Evolutionary conservation across 345 rosid genomes (phyloP).

Genomic region (Populus ilicifolia): DNA sequence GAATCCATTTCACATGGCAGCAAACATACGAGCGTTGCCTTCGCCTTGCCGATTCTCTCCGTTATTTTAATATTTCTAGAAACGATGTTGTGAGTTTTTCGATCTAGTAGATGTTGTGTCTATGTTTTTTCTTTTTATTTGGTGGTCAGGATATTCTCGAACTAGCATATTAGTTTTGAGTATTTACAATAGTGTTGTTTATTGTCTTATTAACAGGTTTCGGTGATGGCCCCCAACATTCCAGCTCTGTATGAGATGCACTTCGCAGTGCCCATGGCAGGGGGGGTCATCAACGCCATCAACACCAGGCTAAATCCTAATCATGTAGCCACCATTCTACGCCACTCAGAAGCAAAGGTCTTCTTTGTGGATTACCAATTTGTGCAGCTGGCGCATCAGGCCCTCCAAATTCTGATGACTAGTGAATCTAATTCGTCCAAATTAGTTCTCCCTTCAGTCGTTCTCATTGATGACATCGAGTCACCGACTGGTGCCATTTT

Average conservation of each 20-base stretch:
- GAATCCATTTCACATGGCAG: slow-evolving; percentile 53
- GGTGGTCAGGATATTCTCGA: not conserved
- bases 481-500: slow-evolving; percentile 43
- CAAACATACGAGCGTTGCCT: slow-evolving; percentile 63
- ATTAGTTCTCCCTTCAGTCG: slow-evolving; percentile 31
- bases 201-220: slow-evolving; percentile 36
- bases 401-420: slow-evolving; percentile 35
- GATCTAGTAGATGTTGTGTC: not conserved
- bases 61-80: slow-evolving; percentile 41
- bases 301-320: slow-evolving; percentile 71
- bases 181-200: not conserved
- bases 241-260: slow-evolving; percentile 93
- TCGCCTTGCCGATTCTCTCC: slow-evolving; percentile 63
- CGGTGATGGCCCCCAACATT: slow-evolving; percentile 72
- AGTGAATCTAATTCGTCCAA: not conserved
- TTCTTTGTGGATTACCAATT: slow-evolving; percentile 59
- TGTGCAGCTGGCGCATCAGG: slow-evolving; percentile 44
- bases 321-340: slow-evolving; percentile 54
- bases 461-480: slow-evolving; percentile 55
- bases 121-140: not conserved
- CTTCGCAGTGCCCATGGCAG: slow-evolving; percentile 85
- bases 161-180: not conserved
- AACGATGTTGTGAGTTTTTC: slow-evolving; percentile 48
- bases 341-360: slow-evolving; percentile 60
- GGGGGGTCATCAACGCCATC: slow-evolving; percentile 75